These are phyloP conservation scores for Periconia sp. DNA, from an alignment of 2,329 filamentous ascomycete genomes.

Conservation along the genomic window DNA sequence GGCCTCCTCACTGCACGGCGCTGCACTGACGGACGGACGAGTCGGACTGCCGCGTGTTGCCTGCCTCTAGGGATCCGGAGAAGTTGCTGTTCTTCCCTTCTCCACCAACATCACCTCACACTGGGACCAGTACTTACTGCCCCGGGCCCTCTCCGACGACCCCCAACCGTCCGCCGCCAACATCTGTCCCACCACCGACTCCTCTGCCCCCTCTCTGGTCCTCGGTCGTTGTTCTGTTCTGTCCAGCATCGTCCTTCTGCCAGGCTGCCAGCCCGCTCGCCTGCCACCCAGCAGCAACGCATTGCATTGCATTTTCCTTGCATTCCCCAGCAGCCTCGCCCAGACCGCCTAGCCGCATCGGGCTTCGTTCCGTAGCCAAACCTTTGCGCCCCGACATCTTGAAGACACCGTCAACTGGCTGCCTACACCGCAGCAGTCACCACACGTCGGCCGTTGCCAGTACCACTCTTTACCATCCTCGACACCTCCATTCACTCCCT, in stretches of 20 bases:
- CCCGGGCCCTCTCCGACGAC: neutral
- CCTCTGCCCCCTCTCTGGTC: neutral
- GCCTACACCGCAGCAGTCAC: slow-evolving; percentile 29
- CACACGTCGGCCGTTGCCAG: slow-evolving; percentile 20
- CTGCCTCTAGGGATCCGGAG: too few species aligned
- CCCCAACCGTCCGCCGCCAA: too few species aligned
- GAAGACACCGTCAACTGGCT: slow-evolving; percentile 15
- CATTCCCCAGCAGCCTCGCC: slow-evolving; percentile 18
- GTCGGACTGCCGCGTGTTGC: too few species aligned
- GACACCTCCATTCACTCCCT: slow-evolving; percentile 22
- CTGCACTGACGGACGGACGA: too few species aligned
- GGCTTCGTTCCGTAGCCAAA: slow-evolving; percentile 20
- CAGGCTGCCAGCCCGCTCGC: too few species aligned
- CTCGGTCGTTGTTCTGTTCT: neutral
- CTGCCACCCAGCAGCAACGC: neutral
- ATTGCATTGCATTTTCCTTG: slow-evolving; percentile 12
- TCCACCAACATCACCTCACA: neutral
- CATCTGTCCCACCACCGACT: too few species aligned
- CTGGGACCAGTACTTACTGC: neutral
- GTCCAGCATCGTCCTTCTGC: slow-evolving; percentile 4
- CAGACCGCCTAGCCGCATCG: slow-evolving; percentile 24
- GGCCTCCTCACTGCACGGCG: neutral
- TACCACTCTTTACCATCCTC: slow-evolving; percentile 22
- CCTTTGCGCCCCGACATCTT: slow-evolving; percentile 21
- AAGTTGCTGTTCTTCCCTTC: too few species aligned